Percentiles rank a stretch among this genome's conserved stretches.
Conservation (phyloP, 2,329 filamentous ascomycete species). For the Neonectria faginata region DNA sequence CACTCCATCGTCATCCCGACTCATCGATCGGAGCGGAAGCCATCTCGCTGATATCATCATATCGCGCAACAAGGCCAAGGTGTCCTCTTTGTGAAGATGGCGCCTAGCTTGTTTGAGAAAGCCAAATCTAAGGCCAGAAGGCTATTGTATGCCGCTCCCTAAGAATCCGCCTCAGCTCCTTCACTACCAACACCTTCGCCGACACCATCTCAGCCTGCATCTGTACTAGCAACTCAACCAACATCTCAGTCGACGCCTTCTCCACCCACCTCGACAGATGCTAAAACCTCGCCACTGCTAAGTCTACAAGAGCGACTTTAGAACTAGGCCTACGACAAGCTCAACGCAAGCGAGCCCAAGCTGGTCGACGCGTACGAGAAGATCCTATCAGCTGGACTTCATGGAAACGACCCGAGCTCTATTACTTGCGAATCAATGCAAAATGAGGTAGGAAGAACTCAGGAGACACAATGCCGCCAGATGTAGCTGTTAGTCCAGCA, state of each 20-base stretch:
- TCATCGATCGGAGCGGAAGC: conserved; percentile 19
- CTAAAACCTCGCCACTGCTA: too few species aligned
- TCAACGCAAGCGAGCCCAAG: conserved; percentile 30
- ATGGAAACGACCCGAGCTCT: conserved; percentile 8
- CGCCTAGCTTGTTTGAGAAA: not conserved
- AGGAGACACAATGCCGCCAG: conserved; percentile 32
- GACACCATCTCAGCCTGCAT: conserved; percentile 1
- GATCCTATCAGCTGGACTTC: conserved; percentile 32
- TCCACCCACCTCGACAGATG: conserved; percentile 5
- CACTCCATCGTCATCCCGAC: conserved; percentile 3
- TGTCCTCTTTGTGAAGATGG: conserved; percentile 14
- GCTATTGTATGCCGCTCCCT: not conserved
- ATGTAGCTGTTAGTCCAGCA: conserved; percentile 47
- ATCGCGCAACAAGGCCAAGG: conserved; percentile 19
- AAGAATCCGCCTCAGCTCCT: conserved; percentile 2
- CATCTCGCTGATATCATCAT: conserved; percentile 18
- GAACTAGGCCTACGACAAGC: conserved; percentile 37
- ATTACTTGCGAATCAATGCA: conserved; percentile 1
- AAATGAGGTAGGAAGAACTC: conserved; percentile 22
- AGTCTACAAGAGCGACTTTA: conserved; percentile 8
- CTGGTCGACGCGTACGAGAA: conserved; percentile 39
- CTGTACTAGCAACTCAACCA: too few species aligned
- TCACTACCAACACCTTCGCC: not conserved
- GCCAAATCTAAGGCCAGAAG: not conserved
- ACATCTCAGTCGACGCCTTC: conserved; percentile 4